Evolutionary conservation across 768 basidiomycete species (phyloP).

Genomic region (Trametes cinnabarina): DNA sequence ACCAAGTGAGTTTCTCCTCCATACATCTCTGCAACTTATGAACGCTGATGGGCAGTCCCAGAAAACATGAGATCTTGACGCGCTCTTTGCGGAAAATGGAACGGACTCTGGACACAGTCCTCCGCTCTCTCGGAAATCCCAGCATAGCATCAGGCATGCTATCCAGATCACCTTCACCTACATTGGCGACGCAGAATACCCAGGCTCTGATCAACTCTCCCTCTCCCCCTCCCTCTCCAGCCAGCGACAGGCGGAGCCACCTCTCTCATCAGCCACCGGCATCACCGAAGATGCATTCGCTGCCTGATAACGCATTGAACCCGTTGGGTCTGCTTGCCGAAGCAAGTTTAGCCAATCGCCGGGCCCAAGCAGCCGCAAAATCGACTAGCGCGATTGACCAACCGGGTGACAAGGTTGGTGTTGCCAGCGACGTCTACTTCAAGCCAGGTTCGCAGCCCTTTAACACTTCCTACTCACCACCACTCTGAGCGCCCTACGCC

Average conservation of each 20-base stretch:
- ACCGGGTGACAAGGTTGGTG: slow-evolving; percentile 47
- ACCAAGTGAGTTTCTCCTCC: slow-evolving; percentile 56
- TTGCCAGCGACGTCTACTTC: slow-evolving; percentile 88
- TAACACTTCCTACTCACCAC: not conserved
- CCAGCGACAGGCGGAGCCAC: slow-evolving; percentile 37
- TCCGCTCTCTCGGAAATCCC: slow-evolving; percentile 85
- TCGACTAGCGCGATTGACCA: slow-evolving; percentile 16
- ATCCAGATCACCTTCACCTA: slow-evolving; percentile 78
- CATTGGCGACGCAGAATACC: slow-evolving; percentile 44
- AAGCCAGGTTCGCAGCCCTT: slow-evolving; percentile 64
- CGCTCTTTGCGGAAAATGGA: slow-evolving; percentile 89
- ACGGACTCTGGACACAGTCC: slow-evolving; percentile 85
- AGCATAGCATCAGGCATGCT: slow-evolving; percentile 74
- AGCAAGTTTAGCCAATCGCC: slow-evolving; percentile 75
- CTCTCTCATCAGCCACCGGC: slow-evolving; percentile 32
- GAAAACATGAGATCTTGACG: slow-evolving; percentile 82
- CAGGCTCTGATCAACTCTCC: slow-evolving; percentile 52
- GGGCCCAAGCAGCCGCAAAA: slow-evolving; percentile 45
- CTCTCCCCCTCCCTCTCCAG: slow-evolving; percentile 32
- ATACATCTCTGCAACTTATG: slow-evolving; percentile 16
- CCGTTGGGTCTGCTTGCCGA: slow-evolving; percentile 92
- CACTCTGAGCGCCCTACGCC: not conserved
- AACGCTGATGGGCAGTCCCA: slow-evolving; percentile 38
- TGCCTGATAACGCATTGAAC: slow-evolving; percentile 91
- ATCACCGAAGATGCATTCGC: slow-evolving; percentile 84